phyloP scores from a whole-genome alignment of 2,329 filamentous ascomycete species.

The Phaeosphaeria sp. region DNA sequence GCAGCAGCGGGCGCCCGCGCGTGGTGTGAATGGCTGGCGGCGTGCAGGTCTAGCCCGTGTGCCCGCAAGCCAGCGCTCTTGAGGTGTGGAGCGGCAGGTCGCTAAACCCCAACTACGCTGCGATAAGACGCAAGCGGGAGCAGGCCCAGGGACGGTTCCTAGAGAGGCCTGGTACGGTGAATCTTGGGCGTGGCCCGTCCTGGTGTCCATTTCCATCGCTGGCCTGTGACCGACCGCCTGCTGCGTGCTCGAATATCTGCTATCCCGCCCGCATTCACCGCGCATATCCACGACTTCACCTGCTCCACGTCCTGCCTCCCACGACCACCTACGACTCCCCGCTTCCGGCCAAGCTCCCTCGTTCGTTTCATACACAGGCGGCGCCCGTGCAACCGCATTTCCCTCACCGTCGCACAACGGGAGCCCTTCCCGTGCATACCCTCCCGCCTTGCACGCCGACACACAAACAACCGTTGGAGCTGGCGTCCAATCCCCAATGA shows the following conservation, averaged over 20 bases:
- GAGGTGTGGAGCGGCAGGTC: conserved; percentile 7
- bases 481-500: conserved; percentile 45
- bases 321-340: conserved; percentile 11
- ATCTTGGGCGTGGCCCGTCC: conserved; percentile 8
- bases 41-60: background rate
- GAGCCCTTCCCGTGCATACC: conserved; percentile 22
- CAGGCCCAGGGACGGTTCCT: background rate
- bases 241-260: conserved; percentile 1
- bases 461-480: conserved; percentile 40
- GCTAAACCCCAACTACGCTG: conserved; percentile 22
- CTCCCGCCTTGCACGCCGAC: conserved; percentile 23
- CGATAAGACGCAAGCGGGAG: conserved; percentile 23
- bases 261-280: background rate
- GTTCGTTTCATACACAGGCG: conserved; percentile 18
- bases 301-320: conserved; percentile 6
- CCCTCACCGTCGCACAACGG: conserved; percentile 37
- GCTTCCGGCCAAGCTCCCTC: conserved; percentile 25
- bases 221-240: background rate
- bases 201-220: background rate
- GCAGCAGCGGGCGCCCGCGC: background rate
- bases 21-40: background rate
- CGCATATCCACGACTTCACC: conserved; percentile 9
- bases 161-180: background rate
- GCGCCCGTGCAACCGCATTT: conserved; percentile 34
- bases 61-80: conserved; percentile 15